Base-by-base conservation (phyloP, 305 asterid species). In the Fraxinus greggii region DNA sequence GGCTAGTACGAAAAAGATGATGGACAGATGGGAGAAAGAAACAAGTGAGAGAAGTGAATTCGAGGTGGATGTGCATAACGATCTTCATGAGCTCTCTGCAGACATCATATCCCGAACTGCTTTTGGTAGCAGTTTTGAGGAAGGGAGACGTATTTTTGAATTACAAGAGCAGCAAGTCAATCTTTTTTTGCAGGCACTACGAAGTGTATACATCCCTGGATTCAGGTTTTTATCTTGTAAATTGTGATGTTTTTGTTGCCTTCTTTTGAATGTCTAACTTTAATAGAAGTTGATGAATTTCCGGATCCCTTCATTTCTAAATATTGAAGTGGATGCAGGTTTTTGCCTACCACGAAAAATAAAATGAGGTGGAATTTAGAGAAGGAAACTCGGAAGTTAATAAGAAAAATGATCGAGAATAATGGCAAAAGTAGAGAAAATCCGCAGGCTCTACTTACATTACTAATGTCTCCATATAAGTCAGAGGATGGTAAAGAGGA, bases 21-120 rank as follows among this genome's bases (percentile, higher is more conserved):
- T 88, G 38, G 36, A 78, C 35, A 87, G 77, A 69, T 88, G 90
- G 92, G 89, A 86, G 70, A 84, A 79, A 65, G 81, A 82, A 74
- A 77, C 80, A 73, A 75, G 80, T 65, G 84, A 74, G 33, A 86
- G 82, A 65, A 80, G 82, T 51, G 86, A 85, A 72, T 85, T 88
- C 67, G 93, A 90, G 83, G 31, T 79, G 26, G 89, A 88, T 9
- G 84, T 90, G 38, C 84, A 82, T 72, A 83, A 76, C 76, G 84
- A 86, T 73, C 80, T 90, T 31, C 91, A 88, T 42, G 73, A 79
- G 8, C 89, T 88, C 35, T 84, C 93, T 4, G 91, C 91, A 7
- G 91, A 87, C 31, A 79, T 90, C 61, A 84, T 90, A 76, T 90
- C 91, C 1, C 80, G 88, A 69, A 90, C 93, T 28, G 91, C 89